Evolutionary conservation across 1,284 basidiomycete genomes (phyloP), one percentile per base, ranked within the genome.

Genomic region (Ustilago curta): DNA sequence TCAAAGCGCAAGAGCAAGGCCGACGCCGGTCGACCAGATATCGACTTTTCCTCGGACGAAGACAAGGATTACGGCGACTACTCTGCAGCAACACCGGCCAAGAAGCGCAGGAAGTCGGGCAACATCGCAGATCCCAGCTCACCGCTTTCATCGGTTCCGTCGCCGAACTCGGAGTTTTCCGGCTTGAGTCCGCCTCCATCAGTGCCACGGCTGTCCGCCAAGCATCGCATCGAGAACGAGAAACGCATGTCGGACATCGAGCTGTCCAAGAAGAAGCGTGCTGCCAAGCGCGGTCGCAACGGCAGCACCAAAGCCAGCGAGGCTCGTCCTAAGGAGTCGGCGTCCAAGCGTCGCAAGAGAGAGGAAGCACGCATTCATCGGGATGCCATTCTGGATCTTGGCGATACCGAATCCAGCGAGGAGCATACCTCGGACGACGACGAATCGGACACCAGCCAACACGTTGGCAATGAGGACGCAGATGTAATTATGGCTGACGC

Each of bases 121-220:
- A 72, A 76, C 43, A 56, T 70, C n/a, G 59, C 57, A 2, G 71
- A 67, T 40, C 74, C 74, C 3, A 76, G 76, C 57, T 78, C 72
- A 42, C 72, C 72, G 4, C 54, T 72, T 19, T 72, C 72, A 14
- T 78, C 76, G 1, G 40, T 75, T 1, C 68, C 72, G 7, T 75
- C 72, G 42, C 72, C 72, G 23, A 59, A 67, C 19, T 62, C 66
- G 29, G 53, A 52, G 3, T 48, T 43, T 16, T 67, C 62, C 7
- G 63, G 43, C 19, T 27, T 59, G 29, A 74, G 74, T 43, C 62
- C 70, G 19, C 60, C 70, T 8, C 70, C 70, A 4, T 44, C 60
- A 1, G 59, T 63, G 12, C 59, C 45, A 11, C 65, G 66, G n/a
- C 56, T 56, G 12, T 69, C 66, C 39, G 35, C 51, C 16, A 70